Conservation (phyloP, 192 early-diverging fungal species). For the Podila epicladia region DNA sequence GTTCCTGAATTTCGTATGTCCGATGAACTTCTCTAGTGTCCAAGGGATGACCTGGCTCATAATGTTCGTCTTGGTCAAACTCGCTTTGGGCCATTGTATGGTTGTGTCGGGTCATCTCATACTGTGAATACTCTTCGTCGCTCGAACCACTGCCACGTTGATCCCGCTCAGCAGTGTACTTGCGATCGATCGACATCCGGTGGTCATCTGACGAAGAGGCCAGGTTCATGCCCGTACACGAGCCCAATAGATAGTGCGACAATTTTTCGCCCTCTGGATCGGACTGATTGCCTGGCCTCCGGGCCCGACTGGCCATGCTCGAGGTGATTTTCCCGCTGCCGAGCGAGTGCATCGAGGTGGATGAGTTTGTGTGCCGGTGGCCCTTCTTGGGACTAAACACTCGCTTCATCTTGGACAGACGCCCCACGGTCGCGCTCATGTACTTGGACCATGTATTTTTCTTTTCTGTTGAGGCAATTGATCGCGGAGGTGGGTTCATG, state of each 20-base stretch:
- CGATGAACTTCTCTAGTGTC: background rate
- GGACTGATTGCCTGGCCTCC: background rate
- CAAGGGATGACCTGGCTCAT: background rate
- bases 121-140: slow-evolving; percentile 12
- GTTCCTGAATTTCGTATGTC: background rate
- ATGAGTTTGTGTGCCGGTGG: slow-evolving; percentile 2
- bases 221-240: slow-evolving; percentile 1
- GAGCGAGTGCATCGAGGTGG: background rate
- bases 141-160: slow-evolving; percentile 22
- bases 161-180: background rate
- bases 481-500: slow-evolving; percentile 14
- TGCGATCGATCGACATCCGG: background rate
- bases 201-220: slow-evolving; percentile 12
- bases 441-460: slow-evolving; percentile 48
- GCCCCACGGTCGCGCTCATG: slow-evolving; percentile 36
- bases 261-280: background rate
- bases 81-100: background rate
- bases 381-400: slow-evolving; percentile 21
- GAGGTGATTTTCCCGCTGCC: background rate
- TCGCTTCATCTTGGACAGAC: slow-evolving; percentile 35
- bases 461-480: slow-evolving; percentile 8
- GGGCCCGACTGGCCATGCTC: background rate
- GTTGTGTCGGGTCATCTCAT: background rate
- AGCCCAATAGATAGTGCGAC: background rate
- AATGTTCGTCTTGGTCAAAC: background rate